Conservation (phyloP, 2,329 filamentous ascomycete genomes). For the Scedosporium boydii region DNA sequence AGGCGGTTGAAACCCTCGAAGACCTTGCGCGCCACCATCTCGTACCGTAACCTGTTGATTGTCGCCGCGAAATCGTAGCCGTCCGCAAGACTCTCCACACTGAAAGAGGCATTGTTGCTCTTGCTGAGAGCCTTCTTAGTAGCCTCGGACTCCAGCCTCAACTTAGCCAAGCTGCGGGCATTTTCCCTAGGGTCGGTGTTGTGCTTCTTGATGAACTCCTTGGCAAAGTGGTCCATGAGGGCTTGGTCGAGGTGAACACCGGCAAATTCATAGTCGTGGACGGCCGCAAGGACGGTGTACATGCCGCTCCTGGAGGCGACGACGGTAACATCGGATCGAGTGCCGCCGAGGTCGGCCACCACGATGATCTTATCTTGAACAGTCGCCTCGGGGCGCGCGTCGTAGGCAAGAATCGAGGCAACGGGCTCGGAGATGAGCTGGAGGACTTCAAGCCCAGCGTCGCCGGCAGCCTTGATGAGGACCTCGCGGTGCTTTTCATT, state of each 20-base stretch:
- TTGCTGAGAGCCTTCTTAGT: constrained; percentile 89
- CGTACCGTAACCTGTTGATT: constrained; percentile 88
- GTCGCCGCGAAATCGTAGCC: constrained; percentile 87
- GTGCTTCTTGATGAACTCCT: constrained; percentile 98
- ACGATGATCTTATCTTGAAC: constrained; percentile 80
- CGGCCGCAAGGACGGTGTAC: constrained; percentile 88
- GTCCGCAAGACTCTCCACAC: constrained; percentile 80
- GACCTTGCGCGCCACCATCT: constrained; percentile 77
- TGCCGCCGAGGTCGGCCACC: constrained; percentile 87
- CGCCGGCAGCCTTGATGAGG: constrained; percentile 66
- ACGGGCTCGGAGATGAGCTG: constrained; percentile 91
- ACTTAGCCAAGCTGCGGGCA: constrained; percentile 74
- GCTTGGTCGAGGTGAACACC: constrained; percentile 82
- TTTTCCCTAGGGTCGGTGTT: constrained; percentile 78
- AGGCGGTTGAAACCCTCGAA: constrained; percentile 82
- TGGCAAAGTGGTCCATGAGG: constrained; percentile 91
- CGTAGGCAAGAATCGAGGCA: constrained; percentile 81
- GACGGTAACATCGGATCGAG: constrained; percentile 82
- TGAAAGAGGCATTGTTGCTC: constrained; percentile 81
- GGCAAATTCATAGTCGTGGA: constrained; percentile 90
- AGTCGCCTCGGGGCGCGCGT: constrained; percentile 68
- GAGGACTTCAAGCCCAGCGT: constrained; percentile 76
- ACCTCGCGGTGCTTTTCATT: constrained; percentile 77
- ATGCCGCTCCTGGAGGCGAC: constrained; percentile 88
- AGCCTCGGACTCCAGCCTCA: constrained; percentile 82